These are phyloP conservation scores for Cordyceps fumosorosea DNA, from an alignment of 2,329 filamentous ascomycete species.

Conservation along the genomic window DNA sequence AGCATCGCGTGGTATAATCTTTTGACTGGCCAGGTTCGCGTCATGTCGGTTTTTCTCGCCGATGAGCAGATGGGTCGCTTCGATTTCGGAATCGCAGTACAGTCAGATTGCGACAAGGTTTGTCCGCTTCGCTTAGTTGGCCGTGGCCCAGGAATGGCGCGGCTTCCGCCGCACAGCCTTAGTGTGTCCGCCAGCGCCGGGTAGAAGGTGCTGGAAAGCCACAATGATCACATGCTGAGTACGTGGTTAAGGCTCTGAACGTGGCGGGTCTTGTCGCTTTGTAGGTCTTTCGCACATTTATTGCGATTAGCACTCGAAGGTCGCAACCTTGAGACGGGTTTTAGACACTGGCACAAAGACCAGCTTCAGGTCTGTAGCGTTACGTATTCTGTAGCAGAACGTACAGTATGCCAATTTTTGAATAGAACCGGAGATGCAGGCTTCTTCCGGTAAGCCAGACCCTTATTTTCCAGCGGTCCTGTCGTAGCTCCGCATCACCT, in stretches of 20 bases:
- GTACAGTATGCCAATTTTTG: neutral
- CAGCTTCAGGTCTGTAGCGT: neutral
- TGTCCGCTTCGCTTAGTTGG: neutral
- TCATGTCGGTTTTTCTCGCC: neutral
- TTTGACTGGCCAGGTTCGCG: neutral
- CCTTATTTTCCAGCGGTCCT: neutral
- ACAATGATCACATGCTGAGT: neutral
- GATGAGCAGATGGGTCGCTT: neutral
- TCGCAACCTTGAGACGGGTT: neutral
- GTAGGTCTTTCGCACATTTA: neutral
- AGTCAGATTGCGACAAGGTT: conserved; percentile 5
- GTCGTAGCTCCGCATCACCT: neutral
- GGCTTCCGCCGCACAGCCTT: conserved; percentile 3
- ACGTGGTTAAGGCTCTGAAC: neutral
- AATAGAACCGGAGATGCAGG: neutral
- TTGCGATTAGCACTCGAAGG: neutral
- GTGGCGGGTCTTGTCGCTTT: neutral
- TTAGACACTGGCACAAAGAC: neutral
- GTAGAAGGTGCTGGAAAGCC: conserved; percentile 2
- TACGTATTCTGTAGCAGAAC: too few relatives aligned
- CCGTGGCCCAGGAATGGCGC: neutral
- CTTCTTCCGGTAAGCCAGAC: neutral
- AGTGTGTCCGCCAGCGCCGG: neutral
- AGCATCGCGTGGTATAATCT: neutral
- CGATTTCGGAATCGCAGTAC: conserved; percentile 11